These are phyloP conservation scores for Diaporthe humulicola DNA, from an alignment of 2,329 filamentous ascomycete genomes.

Conservation along the genomic window DNA sequence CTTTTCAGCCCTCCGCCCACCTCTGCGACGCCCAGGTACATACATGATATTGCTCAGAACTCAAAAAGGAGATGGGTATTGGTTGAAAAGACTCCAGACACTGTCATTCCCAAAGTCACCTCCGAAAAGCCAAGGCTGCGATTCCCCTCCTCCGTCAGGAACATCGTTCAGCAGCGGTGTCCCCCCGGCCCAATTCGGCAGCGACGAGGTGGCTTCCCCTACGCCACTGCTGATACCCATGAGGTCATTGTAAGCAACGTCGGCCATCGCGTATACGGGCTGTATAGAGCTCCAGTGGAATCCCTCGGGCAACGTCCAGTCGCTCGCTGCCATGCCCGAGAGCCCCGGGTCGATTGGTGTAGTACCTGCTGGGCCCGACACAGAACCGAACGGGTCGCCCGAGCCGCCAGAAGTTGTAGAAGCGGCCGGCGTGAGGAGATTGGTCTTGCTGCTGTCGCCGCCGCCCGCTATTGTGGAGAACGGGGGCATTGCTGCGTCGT, in stretches of 20 bases:
- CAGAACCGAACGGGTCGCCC: conserved; percentile 22
- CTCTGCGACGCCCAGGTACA: not conserved
- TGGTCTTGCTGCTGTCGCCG: conserved; percentile 23
- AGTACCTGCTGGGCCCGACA: conserved; percentile 13
- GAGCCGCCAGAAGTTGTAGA: conserved; percentile 11
- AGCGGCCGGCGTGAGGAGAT: conserved; percentile 31
- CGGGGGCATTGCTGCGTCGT: not conserved
- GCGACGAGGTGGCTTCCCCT: conserved; percentile 43
- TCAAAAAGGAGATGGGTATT: conserved; percentile 45
- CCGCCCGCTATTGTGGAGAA: conserved; percentile 39
- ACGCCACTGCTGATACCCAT: conserved; percentile 54
- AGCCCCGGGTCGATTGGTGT: conserved; percentile 27
- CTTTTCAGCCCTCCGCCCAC: not conserved
- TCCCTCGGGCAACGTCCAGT: conserved; percentile 58
- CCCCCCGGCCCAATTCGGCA: conserved; percentile 42
- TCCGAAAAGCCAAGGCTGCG: conserved; percentile 44
- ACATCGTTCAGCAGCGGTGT: conserved; percentile 34
- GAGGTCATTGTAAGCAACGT: conserved; percentile 70
- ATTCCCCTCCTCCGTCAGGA: conserved; percentile 28
- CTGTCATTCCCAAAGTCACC: conserved; percentile 48
- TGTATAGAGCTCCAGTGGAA: conserved; percentile 66
- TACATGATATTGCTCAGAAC: not conserved
- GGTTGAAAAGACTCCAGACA: conserved; percentile 49
- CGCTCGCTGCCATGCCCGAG: conserved; percentile 34
- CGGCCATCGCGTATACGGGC: conserved; percentile 69